phyloP scores from a whole-genome alignment of 1,284 basidiomycete species.

The Naganishia cerealis region DNA sequence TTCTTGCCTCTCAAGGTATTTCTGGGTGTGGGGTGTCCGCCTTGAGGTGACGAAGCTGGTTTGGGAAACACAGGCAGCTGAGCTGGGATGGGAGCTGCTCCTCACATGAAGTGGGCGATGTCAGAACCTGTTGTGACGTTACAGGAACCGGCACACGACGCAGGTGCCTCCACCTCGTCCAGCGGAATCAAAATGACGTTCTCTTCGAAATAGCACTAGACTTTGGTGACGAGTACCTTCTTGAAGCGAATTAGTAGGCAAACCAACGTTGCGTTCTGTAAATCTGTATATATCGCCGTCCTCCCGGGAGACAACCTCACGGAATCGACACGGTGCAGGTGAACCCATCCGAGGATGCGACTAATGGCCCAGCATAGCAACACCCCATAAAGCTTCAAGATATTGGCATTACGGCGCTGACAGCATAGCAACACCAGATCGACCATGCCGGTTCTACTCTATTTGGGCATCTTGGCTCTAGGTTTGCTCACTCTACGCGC shows the following conservation, averaged over 20 bases:
- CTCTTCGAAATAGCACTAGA: neutral
- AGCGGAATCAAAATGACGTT: constrained; percentile 10
- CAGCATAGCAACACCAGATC: neutral
- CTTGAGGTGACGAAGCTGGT: neutral
- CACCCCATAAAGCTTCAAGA: neutral
- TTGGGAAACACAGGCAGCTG: neutral
- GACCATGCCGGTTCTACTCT: constrained; percentile 12
- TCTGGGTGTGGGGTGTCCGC: neutral
- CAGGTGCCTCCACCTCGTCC: constrained; percentile 2
- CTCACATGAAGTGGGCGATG: too few species aligned
- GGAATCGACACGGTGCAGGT: neutral
- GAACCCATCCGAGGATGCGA: constrained; percentile 1
- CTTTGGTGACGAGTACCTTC: too few species aligned
- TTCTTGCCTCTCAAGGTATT: neutral
- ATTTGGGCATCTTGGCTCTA: constrained; percentile 18
- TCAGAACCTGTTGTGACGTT: too few species aligned
- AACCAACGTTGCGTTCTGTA: too few species aligned
- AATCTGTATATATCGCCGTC: too few species aligned
- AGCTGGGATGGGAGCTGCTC: neutral
- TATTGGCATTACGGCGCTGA: neutral
- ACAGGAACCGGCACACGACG: too few species aligned
- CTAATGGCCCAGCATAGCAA: neutral
- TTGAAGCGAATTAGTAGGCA: too few species aligned
- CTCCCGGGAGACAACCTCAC: too few species aligned
- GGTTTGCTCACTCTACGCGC: constrained; percentile 11